These are phyloP conservation scores for Lactifluus piperatus DNA, from an alignment of 768 basidiomycete genomes.

Conservation along the genomic window DNA sequence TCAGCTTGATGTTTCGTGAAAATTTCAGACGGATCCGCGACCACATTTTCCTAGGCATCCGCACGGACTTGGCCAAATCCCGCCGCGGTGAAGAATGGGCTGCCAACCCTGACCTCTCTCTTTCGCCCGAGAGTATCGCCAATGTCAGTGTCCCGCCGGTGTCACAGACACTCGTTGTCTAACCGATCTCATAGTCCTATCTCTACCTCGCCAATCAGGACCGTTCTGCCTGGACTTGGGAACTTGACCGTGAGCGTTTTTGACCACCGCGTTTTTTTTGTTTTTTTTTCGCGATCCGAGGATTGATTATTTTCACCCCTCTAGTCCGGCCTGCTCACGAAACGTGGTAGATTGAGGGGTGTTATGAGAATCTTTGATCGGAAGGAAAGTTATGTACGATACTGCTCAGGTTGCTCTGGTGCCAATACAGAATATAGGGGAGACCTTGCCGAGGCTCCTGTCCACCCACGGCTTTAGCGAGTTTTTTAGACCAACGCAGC, in stretches of 20 bases:
- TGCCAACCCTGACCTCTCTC: constrained; percentile 36
- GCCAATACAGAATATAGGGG: background rate
- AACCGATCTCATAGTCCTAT: constrained; percentile 41
- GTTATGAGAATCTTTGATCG: background rate
- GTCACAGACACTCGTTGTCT: background rate
- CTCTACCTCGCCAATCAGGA: constrained; percentile 57
- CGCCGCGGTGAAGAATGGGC: constrained; percentile 30
- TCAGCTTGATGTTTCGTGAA: too few species aligned
- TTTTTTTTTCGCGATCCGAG: background rate
- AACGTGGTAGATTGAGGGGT: constrained; percentile 34
- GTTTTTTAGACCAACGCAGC: background rate
- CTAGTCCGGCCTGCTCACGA: constrained; percentile 46
- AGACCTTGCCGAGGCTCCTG: background rate
- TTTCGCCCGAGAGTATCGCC: constrained; percentile 63
- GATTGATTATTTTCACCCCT: background rate
- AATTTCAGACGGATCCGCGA: background rate
- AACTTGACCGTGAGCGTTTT: constrained; percentile 57
- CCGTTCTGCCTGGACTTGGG: constrained; percentile 69
- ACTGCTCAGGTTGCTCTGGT: background rate
- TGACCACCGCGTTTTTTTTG: too few species aligned
- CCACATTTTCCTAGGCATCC: constrained; percentile 27
- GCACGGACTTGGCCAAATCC: background rate
- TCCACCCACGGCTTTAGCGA: background rate
- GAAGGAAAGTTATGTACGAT: background rate
- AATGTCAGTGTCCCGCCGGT: constrained; percentile 31